A percentile compares a stretch with the other conserved stretches of the same genome.
These are phyloP conservation scores for Vaccinium corymbosum DNA, from an alignment of 148 eudicot species.

Conservation along the genomic window DNA sequence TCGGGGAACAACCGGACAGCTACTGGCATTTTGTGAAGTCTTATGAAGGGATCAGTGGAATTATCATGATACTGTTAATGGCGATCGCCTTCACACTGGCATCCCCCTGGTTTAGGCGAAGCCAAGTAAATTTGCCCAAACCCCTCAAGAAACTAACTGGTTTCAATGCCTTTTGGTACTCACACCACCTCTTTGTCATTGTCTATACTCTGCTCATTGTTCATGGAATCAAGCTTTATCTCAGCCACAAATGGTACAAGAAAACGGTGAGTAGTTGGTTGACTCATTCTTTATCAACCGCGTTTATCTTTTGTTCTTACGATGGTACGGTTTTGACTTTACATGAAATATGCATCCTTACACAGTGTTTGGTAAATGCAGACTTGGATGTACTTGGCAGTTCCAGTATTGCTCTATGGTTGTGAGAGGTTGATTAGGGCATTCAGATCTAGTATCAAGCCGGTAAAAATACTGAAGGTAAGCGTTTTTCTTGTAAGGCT, in stretches of 20 bases:
- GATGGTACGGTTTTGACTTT: background rate
- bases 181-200: constrained; percentile 51
- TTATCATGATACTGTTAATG: constrained; percentile 49
- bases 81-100: constrained; percentile 56
- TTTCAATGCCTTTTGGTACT: constrained; percentile 63
- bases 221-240: constrained; percentile 44
- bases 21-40: constrained; percentile 50
- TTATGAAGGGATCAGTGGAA: constrained; percentile 48
- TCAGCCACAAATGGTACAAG: constrained; percentile 41
- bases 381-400: constrained; percentile 59
- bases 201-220: constrained; percentile 43
- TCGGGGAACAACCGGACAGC: constrained; percentile 34
- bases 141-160: constrained; percentile 48
- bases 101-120: constrained; percentile 45
- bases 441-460: constrained; percentile 48
- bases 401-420: constrained; percentile 40
- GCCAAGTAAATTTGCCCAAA: constrained; percentile 35
- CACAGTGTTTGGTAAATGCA: constrained; percentile 15
- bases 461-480: constrained; percentile 52
- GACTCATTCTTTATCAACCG: background rate
- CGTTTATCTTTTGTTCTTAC: background rate
- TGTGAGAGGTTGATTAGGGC: constrained; percentile 47
- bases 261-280: constrained; percentile 34
- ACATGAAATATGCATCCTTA: background rate
- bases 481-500: background rate